phyloP scores from a whole-genome alignment of 192 early-diverging fungal genomes.

The Phlyctochytrium planicorne region DNA sequence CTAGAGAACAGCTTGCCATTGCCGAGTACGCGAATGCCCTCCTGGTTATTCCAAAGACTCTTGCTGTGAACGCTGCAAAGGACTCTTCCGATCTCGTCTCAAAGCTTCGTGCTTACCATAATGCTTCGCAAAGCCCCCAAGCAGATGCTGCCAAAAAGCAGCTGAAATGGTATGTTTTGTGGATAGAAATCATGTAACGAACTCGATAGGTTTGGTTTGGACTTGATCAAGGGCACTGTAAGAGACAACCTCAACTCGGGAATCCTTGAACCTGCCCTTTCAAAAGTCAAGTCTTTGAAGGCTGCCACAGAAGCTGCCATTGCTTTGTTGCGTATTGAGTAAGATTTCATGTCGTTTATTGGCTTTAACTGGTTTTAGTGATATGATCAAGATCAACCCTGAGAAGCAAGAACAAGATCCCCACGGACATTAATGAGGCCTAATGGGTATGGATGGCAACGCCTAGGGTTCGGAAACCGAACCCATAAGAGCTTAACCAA shows the following conservation, averaged over 20 bases:
- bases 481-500: too few relatives aligned
- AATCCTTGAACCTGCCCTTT: conserved; percentile 96
- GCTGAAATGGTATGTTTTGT: conserved; percentile 68
- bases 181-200: not conserved
- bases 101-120: conserved; percentile 95
- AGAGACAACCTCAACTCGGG: conserved; percentile 93
- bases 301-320: conserved; percentile 98
- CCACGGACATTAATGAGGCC: too few relatives aligned
- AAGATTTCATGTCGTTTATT: conserved; percentile 20
- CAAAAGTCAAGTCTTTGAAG: conserved; percentile 96
- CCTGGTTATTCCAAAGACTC: conserved; percentile 94
- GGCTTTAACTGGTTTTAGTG: conserved; percentile 29
- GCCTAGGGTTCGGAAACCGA: too few relatives aligned
- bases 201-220: conserved; percentile 66
- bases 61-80: conserved; percentile 98
- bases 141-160: conserved; percentile 70
- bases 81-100: conserved; percentile 96
- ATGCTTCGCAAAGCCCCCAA: conserved; percentile 76
- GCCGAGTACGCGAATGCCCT: conserved; percentile 95
- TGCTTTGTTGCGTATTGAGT: conserved; percentile 94
- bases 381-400: conserved; percentile 63
- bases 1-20: conserved; percentile 98
- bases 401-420: conserved; percentile 44
- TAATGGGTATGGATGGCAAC: too few relatives aligned
- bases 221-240: conserved; percentile 88